Percentiles rank a stretch among this genome's conserved stretches.
Evolutionary conservation across 2,329 filamentous ascomycete species (phyloP).

Genomic region (Xylariaceae sp.): DNA sequence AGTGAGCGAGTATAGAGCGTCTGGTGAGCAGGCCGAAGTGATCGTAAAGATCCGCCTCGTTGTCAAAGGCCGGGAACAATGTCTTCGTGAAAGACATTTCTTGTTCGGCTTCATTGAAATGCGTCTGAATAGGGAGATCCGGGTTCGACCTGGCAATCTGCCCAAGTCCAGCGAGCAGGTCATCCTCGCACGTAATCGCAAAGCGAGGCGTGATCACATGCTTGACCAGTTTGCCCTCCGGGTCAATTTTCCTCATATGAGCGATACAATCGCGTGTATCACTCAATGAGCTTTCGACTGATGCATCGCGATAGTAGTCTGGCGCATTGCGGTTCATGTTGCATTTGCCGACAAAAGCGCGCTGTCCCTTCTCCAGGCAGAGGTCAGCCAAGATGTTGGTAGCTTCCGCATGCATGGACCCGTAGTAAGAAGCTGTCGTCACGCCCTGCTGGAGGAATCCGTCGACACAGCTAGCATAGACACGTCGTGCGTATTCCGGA

Average conservation of each 20-base stretch:
- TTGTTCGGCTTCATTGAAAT: conserved; percentile 60
- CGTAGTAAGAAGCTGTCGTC: conserved; percentile 58
- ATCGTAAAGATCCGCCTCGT: conserved; percentile 56
- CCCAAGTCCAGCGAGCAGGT: conserved; percentile 51
- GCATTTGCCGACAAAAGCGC: conserved; percentile 57
- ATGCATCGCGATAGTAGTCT: conserved; percentile 46
- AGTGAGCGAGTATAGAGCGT: conserved; percentile 60
- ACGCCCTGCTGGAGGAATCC: conserved; percentile 57
- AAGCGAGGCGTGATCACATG: conserved; percentile 55
- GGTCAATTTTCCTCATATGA: conserved; percentile 43
- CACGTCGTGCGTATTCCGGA: conserved; percentile 43
- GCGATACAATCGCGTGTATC: conserved; percentile 46
- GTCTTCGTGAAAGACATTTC: conserved; percentile 51
- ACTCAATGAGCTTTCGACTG: conserved; percentile 40
- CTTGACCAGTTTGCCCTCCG: conserved; percentile 38
- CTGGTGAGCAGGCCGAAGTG: conserved; percentile 48
- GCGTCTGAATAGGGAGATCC: conserved; percentile 55
- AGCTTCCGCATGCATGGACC: conserved; percentile 49
- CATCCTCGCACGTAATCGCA: conserved; percentile 53
- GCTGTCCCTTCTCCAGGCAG: conserved; percentile 48
- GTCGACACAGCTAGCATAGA: conserved; percentile 48
- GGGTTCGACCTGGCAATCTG: conserved; percentile 43
- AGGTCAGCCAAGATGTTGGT: conserved; percentile 52
- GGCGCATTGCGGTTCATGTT: conserved; percentile 56
- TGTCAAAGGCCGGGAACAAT: conserved; percentile 51